These are phyloP conservation scores for Aspergillus bridgeri DNA, from an alignment of 495 filamentous ascomycete species.

Conservation along the genomic window DNA sequence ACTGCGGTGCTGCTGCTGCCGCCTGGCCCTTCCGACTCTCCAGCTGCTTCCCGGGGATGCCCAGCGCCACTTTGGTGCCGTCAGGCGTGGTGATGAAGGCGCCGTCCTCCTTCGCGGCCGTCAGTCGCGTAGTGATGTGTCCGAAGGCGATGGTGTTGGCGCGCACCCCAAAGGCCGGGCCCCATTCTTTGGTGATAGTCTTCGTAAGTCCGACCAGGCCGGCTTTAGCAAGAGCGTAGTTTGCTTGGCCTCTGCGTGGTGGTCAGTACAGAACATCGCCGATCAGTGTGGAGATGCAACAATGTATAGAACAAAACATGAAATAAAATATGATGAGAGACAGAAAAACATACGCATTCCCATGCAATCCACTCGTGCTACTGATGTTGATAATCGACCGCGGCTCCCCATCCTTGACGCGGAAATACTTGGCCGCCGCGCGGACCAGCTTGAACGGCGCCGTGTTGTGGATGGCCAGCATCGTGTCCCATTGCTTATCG, in stretches of 20 bases:
- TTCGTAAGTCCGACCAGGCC: constrained; percentile 76
- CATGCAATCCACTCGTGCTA: constrained; percentile 73
- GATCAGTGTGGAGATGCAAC: too few relatives aligned
- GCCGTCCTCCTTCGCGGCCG: constrained; percentile 74
- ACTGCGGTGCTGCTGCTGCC: constrained; percentile 30
- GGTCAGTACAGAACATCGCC: background rate
- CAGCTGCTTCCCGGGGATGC: constrained; percentile 64
- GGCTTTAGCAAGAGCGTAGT: constrained; percentile 81
- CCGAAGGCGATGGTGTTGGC: constrained; percentile 84
- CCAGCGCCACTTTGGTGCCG: constrained; percentile 72
- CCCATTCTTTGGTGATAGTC: constrained; percentile 91
- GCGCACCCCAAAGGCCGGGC: constrained; percentile 75
- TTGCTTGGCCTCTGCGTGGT: constrained; percentile 62
- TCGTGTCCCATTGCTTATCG: constrained; percentile 88
- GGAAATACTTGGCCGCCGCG: constrained; percentile 78
- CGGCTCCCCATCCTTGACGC: constrained; percentile 75
- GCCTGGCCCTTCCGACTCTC: constrained; percentile 31
- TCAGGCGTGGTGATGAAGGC: constrained; percentile 71
- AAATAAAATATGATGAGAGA: background rate
- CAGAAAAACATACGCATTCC: constrained; percentile 59
- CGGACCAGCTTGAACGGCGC: constrained; percentile 80
- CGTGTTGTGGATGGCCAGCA: constrained; percentile 74
- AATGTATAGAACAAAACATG: background rate
- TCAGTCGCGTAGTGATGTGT: constrained; percentile 71
- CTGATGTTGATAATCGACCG: constrained; percentile 79